Evolutionary conservation across 768 basidiomycete species (phyloP), one percentile per base, ranked within the genome.

Genomic region (Amylocystis lapponica): DNA sequence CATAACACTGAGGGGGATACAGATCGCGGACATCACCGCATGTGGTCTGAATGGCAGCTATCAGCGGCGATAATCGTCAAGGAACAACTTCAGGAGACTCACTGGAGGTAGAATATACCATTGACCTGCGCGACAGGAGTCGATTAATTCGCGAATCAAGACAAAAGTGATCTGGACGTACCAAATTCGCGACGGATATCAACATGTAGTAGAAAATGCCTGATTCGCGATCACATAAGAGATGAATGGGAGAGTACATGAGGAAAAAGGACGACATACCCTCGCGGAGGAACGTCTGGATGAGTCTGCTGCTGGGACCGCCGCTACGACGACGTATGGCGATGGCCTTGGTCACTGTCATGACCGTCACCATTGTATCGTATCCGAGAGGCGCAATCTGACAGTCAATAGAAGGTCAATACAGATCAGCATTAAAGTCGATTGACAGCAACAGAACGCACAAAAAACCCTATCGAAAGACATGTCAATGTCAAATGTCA

Each of bases 31-130:
- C 50, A 88, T 86, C 17, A 76, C 82, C 62, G 86, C 85, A 44
- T 81, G 83, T 38, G 85, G 86, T 68, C 85, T 88, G 49, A 19
- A 31, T 6, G 36, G 20, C 11, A 33, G 32, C 32, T 45, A 40
- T 50, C 21, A 36, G 16, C 32, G 22, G 26, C 26, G 44, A 31
- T 25, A 14, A 38, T 1, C 19, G 19, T 7, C 35, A 42, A 38
- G 19, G n/a, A 33, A 39, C 43, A 12, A 42, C 23, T n/a, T 32
- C 16, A 38, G 38, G 9, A 17, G 5, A 43, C 81, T 50, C 52
- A 86, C 84, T 88, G 86, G n/a, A 89, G 74, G 61, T 88, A 89
- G 60, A 88, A 88, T 27, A 88, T 81, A 32, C 86, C 86, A 50
- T 89, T 89, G 58, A 88, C 79, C 71, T 73, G 22, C 17, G 6